Evolutionary conservation across 352 stramenopile species (phyloP).

Genomic region (Aphanomyces stellatus): DNA sequence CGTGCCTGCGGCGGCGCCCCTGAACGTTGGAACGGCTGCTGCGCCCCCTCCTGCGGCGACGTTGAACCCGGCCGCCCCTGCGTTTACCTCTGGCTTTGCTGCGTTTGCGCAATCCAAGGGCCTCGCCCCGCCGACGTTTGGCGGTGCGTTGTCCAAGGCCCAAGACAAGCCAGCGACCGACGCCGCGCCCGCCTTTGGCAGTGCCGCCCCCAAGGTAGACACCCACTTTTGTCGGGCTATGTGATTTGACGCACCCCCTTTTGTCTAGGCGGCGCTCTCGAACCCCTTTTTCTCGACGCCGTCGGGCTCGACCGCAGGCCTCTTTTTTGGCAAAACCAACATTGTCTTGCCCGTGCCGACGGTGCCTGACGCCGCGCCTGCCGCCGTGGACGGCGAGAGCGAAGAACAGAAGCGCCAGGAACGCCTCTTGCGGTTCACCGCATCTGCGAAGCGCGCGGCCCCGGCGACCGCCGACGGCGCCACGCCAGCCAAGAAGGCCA

Average conservation of each 20-base stretch:
- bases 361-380: slow-evolving; percentile 21
- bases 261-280: slow-evolving; percentile 22
- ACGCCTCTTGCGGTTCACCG: slow-evolving; percentile 5
- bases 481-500: slow-evolving; percentile 7
- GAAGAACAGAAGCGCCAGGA: slow-evolving; percentile 1
- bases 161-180: not conserved
- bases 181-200: not conserved
- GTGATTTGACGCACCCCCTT: not conserved
- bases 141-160: slow-evolving; percentile 18
- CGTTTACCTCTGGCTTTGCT: slow-evolving; percentile 4
- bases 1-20: slow-evolving; percentile 17
- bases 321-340: slow-evolving; percentile 68
- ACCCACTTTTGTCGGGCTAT: not conserved
- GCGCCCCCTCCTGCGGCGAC: not conserved
- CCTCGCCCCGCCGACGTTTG: slow-evolving; percentile 15
- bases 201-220: slow-evolving; percentile 10
- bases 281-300: slow-evolving; percentile 26
- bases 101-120: slow-evolving; percentile 27
- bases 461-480: not conserved
- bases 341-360: slow-evolving; percentile 64
- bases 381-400: not conserved
- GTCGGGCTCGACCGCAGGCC: slow-evolving; percentile 45
- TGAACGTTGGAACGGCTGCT: slow-evolving; percentile 24
- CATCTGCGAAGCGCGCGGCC: not conserved
- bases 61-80: slow-evolving; percentile 9